A percentile compares a stretch with the other conserved stretches of the same genome.
Conservation (phyloP, 2,329 filamentous ascomycete genomes). For the Cadophora luteo-olivacea region DNA sequence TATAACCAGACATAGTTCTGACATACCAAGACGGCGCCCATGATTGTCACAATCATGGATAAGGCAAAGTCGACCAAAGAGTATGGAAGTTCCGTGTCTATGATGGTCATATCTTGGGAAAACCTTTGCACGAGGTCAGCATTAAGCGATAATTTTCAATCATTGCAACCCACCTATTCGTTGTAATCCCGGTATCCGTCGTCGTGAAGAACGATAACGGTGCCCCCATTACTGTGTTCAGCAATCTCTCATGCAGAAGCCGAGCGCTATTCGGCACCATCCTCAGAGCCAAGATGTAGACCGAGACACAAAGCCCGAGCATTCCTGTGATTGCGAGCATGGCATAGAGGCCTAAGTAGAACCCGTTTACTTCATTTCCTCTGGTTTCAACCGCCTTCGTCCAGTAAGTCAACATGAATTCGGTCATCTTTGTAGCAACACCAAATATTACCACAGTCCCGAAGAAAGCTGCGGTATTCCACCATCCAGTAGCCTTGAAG, state of each 20-base stretch:
- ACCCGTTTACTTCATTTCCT: slow-evolving; percentile 30
- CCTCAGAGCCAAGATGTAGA: slow-evolving; percentile 38
- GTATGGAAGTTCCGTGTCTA: slow-evolving; percentile 41
- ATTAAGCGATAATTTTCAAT: background rate
- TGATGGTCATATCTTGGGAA: slow-evolving; percentile 39
- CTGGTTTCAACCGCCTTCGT: slow-evolving; percentile 4
- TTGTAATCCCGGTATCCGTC: slow-evolving; percentile 5
- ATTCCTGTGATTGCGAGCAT: slow-evolving; percentile 18
- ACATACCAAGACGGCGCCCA: background rate
- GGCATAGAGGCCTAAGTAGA: slow-evolving; percentile 28
- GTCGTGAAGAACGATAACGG: slow-evolving; percentile 8
- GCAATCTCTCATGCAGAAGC: background rate
- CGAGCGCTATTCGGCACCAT: background rate
- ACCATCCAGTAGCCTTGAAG: slow-evolving; percentile 31
- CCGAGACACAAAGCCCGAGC: background rate
- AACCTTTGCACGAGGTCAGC: slow-evolving; percentile 31
- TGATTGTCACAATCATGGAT: background rate
- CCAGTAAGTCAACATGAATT: slow-evolving; percentile 45
- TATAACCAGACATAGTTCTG: background rate
- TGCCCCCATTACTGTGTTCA: slow-evolving; percentile 2
- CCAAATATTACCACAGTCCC: slow-evolving; percentile 25
- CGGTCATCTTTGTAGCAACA: slow-evolving; percentile 45
- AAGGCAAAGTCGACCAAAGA: slow-evolving; percentile 12
- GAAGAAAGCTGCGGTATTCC: slow-evolving; percentile 34
- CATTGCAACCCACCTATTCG: slow-evolving; percentile 18